These are phyloP conservation scores for Sporothrix brasiliensis DNA, from an alignment of 2,329 filamentous ascomycete genomes.

Conservation along the genomic window DNA sequence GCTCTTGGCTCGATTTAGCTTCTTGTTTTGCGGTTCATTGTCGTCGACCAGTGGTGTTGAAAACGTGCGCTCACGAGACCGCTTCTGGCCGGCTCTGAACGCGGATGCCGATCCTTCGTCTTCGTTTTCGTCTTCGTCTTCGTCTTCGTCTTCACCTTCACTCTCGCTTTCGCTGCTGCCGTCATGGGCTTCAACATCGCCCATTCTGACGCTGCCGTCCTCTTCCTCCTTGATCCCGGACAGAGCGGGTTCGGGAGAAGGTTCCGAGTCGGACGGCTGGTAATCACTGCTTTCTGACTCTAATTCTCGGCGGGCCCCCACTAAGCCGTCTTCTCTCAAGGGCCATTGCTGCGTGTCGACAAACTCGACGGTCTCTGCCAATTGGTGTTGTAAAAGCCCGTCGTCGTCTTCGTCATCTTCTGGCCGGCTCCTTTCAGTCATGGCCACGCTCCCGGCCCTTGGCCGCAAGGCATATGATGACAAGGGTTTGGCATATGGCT, in stretches of 20 bases:
- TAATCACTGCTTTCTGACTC: constrained; percentile 32
- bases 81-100: neutral
- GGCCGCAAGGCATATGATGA: constrained; percentile 2
- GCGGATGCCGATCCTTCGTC: neutral
- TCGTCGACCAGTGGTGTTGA: neutral
- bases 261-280: constrained; percentile 26
- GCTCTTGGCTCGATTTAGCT: constrained; percentile 45
- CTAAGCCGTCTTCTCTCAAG: neutral
- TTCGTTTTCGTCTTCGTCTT: neutral
- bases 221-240: constrained; percentile 1
- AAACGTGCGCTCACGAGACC: constrained; percentile 12
- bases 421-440: neutral
- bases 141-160: neutral
- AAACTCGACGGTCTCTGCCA: neutral
- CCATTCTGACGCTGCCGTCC: neutral
- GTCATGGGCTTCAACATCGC: neutral
- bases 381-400: neutral
- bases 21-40: constrained; percentile 47
- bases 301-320: constrained; percentile 19
- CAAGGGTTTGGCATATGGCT: neutral
- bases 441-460: neutral
- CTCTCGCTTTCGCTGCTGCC: neutral
- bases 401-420: neutral
- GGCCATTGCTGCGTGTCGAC: constrained; percentile 24
- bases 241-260: neutral